Evolutionary conservation across 108 stramenopile species (phyloP).

Genomic region (Tribonema minus): DNA sequence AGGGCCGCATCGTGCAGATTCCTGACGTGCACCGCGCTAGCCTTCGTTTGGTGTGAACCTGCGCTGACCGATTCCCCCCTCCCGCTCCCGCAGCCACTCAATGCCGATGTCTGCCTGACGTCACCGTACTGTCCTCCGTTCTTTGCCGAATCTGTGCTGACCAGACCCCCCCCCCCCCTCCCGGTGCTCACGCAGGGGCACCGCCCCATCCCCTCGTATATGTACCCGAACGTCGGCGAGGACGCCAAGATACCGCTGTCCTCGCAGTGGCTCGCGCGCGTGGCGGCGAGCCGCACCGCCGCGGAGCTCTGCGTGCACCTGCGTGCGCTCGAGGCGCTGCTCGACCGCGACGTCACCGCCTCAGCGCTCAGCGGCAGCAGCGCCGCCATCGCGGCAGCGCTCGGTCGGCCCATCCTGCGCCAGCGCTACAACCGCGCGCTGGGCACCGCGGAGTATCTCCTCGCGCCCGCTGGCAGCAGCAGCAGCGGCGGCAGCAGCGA

Average conservation of each 20-base stretch:
- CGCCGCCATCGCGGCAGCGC: no score
- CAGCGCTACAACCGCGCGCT: not conserved
- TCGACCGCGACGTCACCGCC: conserved; percentile 4
- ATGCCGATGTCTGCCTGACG: no score
- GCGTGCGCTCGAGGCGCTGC: not conserved
- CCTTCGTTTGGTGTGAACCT: no score
- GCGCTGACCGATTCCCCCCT: no score
- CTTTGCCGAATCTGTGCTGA: no score
- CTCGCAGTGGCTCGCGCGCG: conserved; percentile 18
- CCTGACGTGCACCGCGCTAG: no score
- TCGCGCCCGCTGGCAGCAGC: not conserved
- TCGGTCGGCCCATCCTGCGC: no score
- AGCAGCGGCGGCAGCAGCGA: not conserved
- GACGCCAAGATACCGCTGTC: conserved; percentile 15
- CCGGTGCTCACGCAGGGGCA: no score
- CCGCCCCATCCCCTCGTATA: conserved; percentile 4
- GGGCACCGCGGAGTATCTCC: not conserved
- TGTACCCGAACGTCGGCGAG: conserved; percentile 2
- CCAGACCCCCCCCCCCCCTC: no score
- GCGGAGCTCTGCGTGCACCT: conserved; percentile 14
- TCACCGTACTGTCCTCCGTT: no score
- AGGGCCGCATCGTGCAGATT: no score
- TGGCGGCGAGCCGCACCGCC: not conserved
- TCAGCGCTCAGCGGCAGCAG: not conserved
- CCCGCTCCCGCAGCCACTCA: no score